Conservation (phyloP, 371 early-diverging fungal genomes). For the Lichtheimia corymbifera region DNA sequence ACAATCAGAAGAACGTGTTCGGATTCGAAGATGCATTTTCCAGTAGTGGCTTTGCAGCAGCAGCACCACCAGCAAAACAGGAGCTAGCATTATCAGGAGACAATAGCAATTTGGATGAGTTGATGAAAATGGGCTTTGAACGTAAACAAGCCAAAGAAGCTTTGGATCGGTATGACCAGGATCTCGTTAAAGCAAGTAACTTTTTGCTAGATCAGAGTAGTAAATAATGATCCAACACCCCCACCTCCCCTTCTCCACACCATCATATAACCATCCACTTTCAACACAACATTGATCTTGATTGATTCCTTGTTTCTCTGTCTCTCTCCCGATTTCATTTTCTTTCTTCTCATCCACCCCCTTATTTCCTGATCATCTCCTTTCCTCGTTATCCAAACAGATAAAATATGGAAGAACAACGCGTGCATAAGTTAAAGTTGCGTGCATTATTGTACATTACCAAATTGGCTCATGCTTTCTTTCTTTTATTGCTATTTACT, state of each 20-base stretch:
- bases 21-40: slow-evolving; percentile 10
- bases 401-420: no score
- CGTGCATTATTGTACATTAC: no score
- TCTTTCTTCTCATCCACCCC: no score
- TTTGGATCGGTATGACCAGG: slow-evolving; percentile 67
- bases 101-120: slow-evolving; percentile 38
- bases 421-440: no score
- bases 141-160: slow-evolving; percentile 63
- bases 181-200: slow-evolving; percentile 70
- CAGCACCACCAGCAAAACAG: slow-evolving; percentile 3
- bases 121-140: slow-evolving; percentile 69
- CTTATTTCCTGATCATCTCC: no score
- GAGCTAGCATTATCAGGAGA: slow-evolving; percentile 15
- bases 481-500: no score
- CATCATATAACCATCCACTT: not conserved
- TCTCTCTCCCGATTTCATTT: no score
- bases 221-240: slow-evolving; percentile 8
- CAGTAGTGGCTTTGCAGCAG: not conserved
- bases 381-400: no score
- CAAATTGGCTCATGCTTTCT: no score
- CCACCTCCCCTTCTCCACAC: not conserved
- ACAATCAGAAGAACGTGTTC: not conserved
- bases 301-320: no score
- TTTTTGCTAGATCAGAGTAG: slow-evolving; percentile 61
- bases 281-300: no score